phyloP scores from a whole-genome alignment of 345 rosid species.

The Syzygium grande region DNA sequence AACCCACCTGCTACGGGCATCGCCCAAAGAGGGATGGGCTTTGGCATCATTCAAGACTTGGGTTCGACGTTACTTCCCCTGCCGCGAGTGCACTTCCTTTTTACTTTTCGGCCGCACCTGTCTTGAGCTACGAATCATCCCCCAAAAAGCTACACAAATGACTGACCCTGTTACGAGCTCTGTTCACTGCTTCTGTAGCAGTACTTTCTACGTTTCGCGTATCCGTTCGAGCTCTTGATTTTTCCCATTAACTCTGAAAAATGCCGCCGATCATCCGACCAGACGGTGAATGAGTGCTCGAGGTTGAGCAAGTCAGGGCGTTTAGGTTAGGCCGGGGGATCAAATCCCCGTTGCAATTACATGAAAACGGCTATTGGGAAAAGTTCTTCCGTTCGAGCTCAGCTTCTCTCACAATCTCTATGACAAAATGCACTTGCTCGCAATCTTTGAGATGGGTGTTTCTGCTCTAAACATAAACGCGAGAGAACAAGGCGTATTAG shows the following conservation, averaged over 20 bases:
- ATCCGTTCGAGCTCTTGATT: not conserved
- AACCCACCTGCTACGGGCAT: not conserved
- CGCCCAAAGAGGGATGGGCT: not conserved
- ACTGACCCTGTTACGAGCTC: not conserved
- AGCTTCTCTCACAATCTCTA: not conserved
- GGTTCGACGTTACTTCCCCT: not conserved
- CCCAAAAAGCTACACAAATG: not conserved
- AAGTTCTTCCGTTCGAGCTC: not conserved
- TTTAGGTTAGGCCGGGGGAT: not conserved
- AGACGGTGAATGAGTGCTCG: not conserved
- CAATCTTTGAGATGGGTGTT: not conserved
- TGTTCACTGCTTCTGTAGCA: not conserved
- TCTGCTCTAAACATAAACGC: not conserved
- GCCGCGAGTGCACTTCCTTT: not conserved
- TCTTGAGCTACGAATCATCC: not conserved
- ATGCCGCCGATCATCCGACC: not conserved
- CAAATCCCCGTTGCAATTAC: not conserved
- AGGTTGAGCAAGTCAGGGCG: not conserved
- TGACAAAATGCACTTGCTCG: accelerated
- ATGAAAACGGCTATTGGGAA: not conserved
- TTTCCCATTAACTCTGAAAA: not conserved
- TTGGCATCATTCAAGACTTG: not conserved
- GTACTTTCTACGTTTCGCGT: not conserved
- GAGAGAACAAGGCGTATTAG: not conserved
- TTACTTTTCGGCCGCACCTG: not conserved